Conservation (phyloP, 2,329 filamentous ascomycete genomes). For the Sarocladium kiliense region DNA sequence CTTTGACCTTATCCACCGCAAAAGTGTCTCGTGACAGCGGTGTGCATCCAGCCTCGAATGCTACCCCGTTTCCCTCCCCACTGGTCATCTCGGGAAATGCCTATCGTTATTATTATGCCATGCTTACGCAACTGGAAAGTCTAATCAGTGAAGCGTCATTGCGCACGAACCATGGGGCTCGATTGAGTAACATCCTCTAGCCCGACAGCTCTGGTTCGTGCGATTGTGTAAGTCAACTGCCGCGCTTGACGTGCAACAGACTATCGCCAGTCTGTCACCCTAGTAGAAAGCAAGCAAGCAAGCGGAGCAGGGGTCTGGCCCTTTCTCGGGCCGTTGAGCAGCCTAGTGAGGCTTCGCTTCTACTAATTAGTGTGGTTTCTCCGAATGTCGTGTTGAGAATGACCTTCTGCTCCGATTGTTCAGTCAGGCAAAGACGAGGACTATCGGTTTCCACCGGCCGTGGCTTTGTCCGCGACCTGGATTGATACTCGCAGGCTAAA, state of each 20-base stretch:
- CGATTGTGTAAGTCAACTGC: neutral
- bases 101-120: conserved; percentile 1
- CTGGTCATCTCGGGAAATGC: neutral
- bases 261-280: too few relatives aligned
- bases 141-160: neutral
- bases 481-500: too few relatives aligned
- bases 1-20: neutral
- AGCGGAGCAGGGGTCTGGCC: too few relatives aligned
- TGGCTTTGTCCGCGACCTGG: too few relatives aligned
- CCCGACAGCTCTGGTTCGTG: neutral
- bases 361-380: too few relatives aligned
- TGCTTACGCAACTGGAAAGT: neutral
- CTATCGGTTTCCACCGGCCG: too few relatives aligned
- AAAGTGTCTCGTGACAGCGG: neutral
- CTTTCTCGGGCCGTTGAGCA: too few relatives aligned
- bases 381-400: too few relatives aligned
- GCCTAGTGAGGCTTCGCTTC: too few relatives aligned
- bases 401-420: too few relatives aligned
- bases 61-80: neutral
- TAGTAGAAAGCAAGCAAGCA: too few relatives aligned
- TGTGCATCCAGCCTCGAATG: neutral
- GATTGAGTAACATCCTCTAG: neutral
- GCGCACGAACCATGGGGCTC: neutral
- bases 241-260: neutral
- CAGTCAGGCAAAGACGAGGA: too few relatives aligned